phyloP scores from a whole-genome alignment of 208 protist species.

The Crithidia mellificae region DNA sequence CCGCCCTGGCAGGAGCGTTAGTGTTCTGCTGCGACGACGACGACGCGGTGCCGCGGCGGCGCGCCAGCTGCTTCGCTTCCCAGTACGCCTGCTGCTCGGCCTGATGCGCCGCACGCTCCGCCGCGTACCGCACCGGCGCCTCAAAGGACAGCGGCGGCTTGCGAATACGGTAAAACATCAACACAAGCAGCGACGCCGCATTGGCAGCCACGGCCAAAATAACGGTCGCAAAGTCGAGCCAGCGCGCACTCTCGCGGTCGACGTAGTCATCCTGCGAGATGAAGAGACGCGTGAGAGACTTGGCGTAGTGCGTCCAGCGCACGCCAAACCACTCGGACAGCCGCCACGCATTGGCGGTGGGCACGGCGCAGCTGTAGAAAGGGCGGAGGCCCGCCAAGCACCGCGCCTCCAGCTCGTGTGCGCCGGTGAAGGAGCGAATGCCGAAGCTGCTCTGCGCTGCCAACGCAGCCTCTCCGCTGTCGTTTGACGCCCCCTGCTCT shows the following conservation, averaged over 20 bases:
- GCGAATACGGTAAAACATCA: conserved; percentile 43
- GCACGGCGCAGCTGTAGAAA: conserved; percentile 31
- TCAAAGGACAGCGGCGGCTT: conserved; percentile 42
- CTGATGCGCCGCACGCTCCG: conserved; percentile 25
- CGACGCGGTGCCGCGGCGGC: neutral
- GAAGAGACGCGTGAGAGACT: conserved; percentile 23
- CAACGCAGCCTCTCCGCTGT: no score
- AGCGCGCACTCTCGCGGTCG: conserved; percentile 29
- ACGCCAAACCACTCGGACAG: conserved; percentile 45
- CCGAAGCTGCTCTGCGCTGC: no score
- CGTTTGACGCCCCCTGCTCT: no score
- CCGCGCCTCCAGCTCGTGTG: conserved; percentile 20
- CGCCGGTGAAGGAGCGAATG: conserved; percentile 42
- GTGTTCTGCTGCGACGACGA: neutral
- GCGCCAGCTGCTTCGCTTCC: neutral
- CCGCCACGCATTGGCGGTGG: conserved; percentile 37
- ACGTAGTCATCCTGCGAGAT: conserved; percentile 9
- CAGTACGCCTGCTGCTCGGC: conserved; percentile 19
- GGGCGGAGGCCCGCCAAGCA: conserved; percentile 20
- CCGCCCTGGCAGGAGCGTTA: neutral
- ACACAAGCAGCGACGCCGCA: conserved; percentile 23
- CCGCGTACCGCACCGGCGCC: conserved; percentile 26
- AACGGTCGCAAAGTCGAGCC: conserved; percentile 39
- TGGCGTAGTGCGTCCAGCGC: conserved; percentile 32
- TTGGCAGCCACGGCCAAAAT: conserved; percentile 23